Evolutionary conservation across 768 basidiomycete species (phyloP).

Genomic region (Xerocomus brunneocitrinus): DNA sequence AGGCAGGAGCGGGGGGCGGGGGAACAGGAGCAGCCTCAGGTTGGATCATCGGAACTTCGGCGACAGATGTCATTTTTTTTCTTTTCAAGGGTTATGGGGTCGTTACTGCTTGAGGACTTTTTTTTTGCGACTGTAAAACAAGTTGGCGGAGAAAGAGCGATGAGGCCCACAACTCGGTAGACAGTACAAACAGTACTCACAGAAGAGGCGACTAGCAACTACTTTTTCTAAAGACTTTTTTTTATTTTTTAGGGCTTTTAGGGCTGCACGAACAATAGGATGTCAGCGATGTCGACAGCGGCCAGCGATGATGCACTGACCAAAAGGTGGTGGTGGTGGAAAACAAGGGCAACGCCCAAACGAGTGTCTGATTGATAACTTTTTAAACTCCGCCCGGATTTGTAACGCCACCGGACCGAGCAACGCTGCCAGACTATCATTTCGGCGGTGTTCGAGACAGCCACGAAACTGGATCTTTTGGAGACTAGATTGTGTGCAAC

Average conservation of each 20-base stretch:
- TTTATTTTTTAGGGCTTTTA: slow-evolving; percentile 61
- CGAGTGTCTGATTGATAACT: slow-evolving; percentile 23
- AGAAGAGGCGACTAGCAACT: slow-evolving; percentile 75
- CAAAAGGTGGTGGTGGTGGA: slow-evolving; percentile 65
- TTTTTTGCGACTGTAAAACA: slow-evolving; percentile 60
- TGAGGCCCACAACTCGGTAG: slow-evolving; percentile 12
- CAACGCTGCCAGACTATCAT: too few species aligned
- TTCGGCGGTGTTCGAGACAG: too few species aligned
- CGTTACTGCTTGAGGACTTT: slow-evolving; percentile 93
- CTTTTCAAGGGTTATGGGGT: slow-evolving; percentile 57
- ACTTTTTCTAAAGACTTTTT: slow-evolving; percentile 64
- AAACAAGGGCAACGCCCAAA: slow-evolving; percentile 32
- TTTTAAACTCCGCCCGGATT: slow-evolving; percentile 40
- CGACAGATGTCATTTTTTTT: slow-evolving; percentile 48
- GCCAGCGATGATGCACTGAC: slow-evolving; percentile 34
- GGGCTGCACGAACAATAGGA: slow-evolving; percentile 34
- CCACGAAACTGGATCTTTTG: too few species aligned
- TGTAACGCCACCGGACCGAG: not conserved
- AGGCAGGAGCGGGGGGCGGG: slow-evolving; percentile 45
- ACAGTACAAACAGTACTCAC: slow-evolving; percentile 36
- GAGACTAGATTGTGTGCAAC: too few species aligned
- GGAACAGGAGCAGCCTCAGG: slow-evolving; percentile 45
- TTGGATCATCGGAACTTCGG: slow-evolving; percentile 51
- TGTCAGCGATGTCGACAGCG: slow-evolving; percentile 13
- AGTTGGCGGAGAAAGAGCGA: slow-evolving; percentile 9